phyloP scores from a whole-genome alignment of 2,329 filamentous ascomycete species.

The Pezicula neosporulosa region DNA sequence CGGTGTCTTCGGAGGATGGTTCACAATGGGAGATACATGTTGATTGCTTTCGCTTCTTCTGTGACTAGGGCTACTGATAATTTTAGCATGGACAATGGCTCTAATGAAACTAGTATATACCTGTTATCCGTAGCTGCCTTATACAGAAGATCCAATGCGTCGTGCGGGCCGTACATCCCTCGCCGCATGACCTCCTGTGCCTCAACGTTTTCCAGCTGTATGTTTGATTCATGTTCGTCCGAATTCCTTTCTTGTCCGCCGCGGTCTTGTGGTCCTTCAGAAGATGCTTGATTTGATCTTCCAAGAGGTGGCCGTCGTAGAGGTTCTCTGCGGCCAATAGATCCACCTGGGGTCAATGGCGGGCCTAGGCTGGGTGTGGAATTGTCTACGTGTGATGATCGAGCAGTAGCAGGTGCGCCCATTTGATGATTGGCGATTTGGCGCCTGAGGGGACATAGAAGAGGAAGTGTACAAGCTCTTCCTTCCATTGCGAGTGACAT shows the following conservation, averaged over 20 bases:
- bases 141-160: conserved; percentile 87
- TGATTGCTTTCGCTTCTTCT: conserved; percentile 25
- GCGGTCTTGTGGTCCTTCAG: conserved; percentile 27
- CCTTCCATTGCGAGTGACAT: conserved; percentile 69
- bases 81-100: conserved; percentile 43
- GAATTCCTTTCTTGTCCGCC: conserved; percentile 25
- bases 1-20: conserved; percentile 13
- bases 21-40: conserved; percentile 21
- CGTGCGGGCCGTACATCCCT: conserved; percentile 86
- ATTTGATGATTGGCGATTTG: conserved; percentile 25
- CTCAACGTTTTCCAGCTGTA: conserved; percentile 61
- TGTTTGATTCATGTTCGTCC: conserved; percentile 49
- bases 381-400: conserved; percentile 25
- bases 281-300: conserved; percentile 45
- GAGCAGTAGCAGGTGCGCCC: conserved; percentile 26
- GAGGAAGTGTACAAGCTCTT: conserved; percentile 51
- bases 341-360: conserved; percentile 64
- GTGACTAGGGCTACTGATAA: conserved; percentile 30
- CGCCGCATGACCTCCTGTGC: conserved; percentile 61
- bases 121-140: conserved; percentile 70
- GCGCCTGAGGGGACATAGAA: conserved; percentile 29
- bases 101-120: conserved; percentile 36
- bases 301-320: conserved; percentile 39
- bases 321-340: conserved; percentile 62
- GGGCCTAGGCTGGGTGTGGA: conserved; percentile 12